Percentiles rank a stretch among this genome's conserved stretches.
Conservation (phyloP, 2,329 filamentous ascomycete species). For the Fusarium goolgardi region DNA sequence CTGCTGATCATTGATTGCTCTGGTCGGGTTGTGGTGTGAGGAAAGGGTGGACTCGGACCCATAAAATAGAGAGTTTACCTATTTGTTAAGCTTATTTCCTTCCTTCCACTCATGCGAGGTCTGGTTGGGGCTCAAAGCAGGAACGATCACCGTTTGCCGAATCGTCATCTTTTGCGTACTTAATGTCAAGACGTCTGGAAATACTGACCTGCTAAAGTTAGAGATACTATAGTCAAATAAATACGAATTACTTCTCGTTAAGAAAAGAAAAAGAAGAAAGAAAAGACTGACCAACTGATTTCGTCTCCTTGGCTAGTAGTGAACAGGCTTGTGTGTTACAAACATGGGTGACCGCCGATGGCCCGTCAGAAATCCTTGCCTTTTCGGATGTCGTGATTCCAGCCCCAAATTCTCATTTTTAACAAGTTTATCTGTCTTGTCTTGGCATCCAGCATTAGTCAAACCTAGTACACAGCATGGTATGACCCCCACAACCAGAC, state of each 20-base stretch:
- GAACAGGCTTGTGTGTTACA: not conserved
- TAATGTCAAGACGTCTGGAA: not conserved
- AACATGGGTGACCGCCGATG: conserved; percentile 17
- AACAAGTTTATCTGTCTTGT: not conserved
- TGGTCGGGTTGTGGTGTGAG: too few species aligned
- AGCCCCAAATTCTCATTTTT: conserved; percentile 27
- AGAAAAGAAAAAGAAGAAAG: not conserved
- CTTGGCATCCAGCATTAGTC: not conserved
- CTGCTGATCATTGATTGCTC: not conserved
- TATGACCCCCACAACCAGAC: not conserved
- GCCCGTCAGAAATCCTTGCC: conserved; percentile 13
- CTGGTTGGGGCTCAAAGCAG: not conserved
- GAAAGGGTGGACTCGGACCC: not conserved
- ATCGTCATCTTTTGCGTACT: not conserved
- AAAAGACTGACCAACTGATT: too few species aligned
- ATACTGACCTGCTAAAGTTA: not conserved
- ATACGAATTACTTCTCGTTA: not conserved
- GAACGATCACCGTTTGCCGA: not conserved
- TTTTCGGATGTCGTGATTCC: conserved; percentile 38
- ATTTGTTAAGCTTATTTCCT: conserved; percentile 1
- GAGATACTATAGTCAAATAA: not conserved
- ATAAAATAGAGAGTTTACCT: not conserved
- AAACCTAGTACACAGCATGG: not conserved
- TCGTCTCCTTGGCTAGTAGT: not conserved
- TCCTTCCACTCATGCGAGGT: not conserved